Evolutionary conservation across 306 rosid genomes (phyloP), one percentile per base, ranked within the genome.

Genomic region (Senna siamea): DNA sequence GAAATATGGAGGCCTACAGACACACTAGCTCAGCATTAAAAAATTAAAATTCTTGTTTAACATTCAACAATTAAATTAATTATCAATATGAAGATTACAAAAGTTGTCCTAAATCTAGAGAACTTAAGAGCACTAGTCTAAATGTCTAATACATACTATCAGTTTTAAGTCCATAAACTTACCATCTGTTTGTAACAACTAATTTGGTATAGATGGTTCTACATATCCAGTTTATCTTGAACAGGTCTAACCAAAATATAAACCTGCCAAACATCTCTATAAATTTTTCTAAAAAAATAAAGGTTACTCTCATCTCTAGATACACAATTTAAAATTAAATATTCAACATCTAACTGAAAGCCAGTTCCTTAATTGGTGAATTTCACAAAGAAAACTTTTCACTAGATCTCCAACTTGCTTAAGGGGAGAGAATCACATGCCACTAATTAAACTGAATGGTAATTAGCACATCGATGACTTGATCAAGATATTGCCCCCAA

Each of bases 391-490:
- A 63, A 44, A 71, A n/a, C 37, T 63, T 18, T 78, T 41, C 46
- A 38, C 48, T 28, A 22, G 7, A 71, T 63, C 12, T 32, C 44
- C 26, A 54, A 53, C 73, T 30, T 60, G 59, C 1, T 28, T 48
- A 66, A 74, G 19, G 14, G 30, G 41, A 60, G 79, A 30, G 14
- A 67, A 79, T 59, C 19, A 67, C 57, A 8, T 47, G 52, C 18
- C 1, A 51, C 57, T 18, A 19, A 18, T 51, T 51, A 51, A 7
- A 38, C n/a, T 10, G 51, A 63, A 71, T 54, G 14, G 0, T 63
- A 56, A 54, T 57, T n/a, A n/a, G n/a, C n/a, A n/a, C n/a, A n/a
- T n/a, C n/a, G n/a, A n/a, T n/a, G n/a, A n/a, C n/a, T n/a, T n/a
- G n/a, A n/a, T n/a, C n/a, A n/a, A n/a, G n/a, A n/a, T n/a, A n/a